Conservation (phyloP, 2,329 filamentous ascomycete species). For the Colletotrichum lindemuthianum region DNA sequence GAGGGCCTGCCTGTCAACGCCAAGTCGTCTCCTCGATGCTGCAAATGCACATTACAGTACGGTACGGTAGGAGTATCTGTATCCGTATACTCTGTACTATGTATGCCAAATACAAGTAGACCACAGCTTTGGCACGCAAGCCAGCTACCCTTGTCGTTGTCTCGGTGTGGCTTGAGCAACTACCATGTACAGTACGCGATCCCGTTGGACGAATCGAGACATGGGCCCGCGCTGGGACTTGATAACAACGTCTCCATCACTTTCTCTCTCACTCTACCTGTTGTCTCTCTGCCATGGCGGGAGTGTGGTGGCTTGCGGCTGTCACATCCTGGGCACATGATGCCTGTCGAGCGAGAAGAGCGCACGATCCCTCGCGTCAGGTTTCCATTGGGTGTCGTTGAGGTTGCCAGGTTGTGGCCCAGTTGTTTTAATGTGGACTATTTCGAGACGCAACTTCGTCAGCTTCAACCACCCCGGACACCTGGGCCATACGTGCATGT, state of each 20-base stretch:
- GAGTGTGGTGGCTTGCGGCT: constrained; percentile 7
- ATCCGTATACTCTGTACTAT: too few relatives aligned
- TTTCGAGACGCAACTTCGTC: constrained; percentile 29
- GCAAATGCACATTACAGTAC: background rate
- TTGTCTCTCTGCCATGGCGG: background rate
- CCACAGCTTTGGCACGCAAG: too few relatives aligned
- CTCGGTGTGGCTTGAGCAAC: constrained; percentile 15
- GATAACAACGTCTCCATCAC: constrained; percentile 7
- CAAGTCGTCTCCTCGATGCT: background rate
- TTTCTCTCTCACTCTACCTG: too few relatives aligned
- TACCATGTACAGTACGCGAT: background rate
- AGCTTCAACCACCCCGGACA: background rate
- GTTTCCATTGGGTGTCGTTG: constrained; percentile 14
- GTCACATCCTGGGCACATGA: constrained; percentile 11
- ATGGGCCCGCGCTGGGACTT: background rate
- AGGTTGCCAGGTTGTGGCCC: constrained; percentile 12
- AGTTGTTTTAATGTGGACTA: constrained; percentile 26
- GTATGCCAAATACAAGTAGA: too few relatives aligned
- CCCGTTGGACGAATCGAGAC: constrained; percentile 9
- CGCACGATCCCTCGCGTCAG: constrained; percentile 30
- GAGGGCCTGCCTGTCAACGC: constrained; percentile 1
- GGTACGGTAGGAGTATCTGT: too few relatives aligned
- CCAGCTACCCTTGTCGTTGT: background rate
- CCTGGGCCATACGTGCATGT: constrained; percentile 16
- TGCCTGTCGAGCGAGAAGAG: constrained; percentile 10